These are phyloP conservation scores for Pisolithus microcarpus DNA, from an alignment of 768 basidiomycete genomes.

Conservation along the genomic window DNA sequence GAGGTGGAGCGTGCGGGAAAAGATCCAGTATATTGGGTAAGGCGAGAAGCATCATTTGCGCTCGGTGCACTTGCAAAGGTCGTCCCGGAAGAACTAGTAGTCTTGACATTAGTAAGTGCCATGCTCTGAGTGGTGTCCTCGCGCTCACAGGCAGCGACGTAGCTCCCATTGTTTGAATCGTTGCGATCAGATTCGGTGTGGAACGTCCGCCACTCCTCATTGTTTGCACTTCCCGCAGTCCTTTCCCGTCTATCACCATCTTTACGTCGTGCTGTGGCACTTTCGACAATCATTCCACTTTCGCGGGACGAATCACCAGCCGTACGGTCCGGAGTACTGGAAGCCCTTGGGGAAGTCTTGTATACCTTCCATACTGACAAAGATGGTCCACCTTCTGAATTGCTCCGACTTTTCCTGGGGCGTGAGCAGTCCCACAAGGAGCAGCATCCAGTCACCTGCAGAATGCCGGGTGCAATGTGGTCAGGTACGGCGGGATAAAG, in stretches of 20 bases:
- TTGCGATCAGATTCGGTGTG: slow-evolving; percentile 63
- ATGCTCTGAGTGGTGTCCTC: slow-evolving; percentile 4
- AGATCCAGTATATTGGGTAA: slow-evolving; percentile 70
- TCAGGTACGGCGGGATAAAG: slow-evolving; percentile 7
- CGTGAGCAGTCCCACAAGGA: slow-evolving; percentile 37
- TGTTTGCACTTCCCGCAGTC: slow-evolving; percentile 80
- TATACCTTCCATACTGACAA: slow-evolving; percentile 65
- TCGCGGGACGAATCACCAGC: slow-evolving; percentile 53
- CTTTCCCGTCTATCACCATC: slow-evolving; percentile 54
- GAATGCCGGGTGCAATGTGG: slow-evolving; percentile 10
- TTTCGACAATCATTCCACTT: slow-evolving; percentile 58
- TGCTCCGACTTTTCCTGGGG: slow-evolving; percentile 74
- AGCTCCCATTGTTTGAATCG: slow-evolving; percentile 77
- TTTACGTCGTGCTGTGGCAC: slow-evolving; percentile 55
- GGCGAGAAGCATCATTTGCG: slow-evolving; percentile 82
- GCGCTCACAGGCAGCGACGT: slow-evolving; percentile 5
- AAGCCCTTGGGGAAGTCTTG: slow-evolving; percentile 84
- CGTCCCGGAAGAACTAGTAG: slow-evolving; percentile 67
- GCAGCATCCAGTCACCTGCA: slow-evolving; percentile 26
- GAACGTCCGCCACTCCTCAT: slow-evolving; percentile 83
- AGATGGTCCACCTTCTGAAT: slow-evolving; percentile 62
- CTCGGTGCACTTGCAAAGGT: slow-evolving; percentile 85
- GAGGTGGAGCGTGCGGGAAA: slow-evolving; percentile 64
- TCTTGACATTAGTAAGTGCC: slow-evolving; percentile 49
- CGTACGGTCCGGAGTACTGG: slow-evolving; percentile 76